A percentile compares a stretch with the other conserved stretches of the same genome.
phyloP scores from a whole-genome alignment of 2,329 filamentous ascomycete genomes.

The Colletotrichum navitas region DNA sequence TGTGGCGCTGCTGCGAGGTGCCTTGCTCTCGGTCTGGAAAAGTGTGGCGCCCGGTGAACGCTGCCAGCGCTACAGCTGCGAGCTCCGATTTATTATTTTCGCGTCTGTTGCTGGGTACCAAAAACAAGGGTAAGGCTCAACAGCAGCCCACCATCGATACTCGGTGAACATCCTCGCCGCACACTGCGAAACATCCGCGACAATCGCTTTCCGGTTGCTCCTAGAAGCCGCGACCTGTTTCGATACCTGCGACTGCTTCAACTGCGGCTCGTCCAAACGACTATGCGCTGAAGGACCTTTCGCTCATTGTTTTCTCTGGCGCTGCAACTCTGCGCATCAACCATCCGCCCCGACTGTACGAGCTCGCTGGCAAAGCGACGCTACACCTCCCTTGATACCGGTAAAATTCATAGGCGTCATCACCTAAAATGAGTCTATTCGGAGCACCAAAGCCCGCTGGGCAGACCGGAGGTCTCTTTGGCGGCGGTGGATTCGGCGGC shows the following conservation, averaged over 20 bases:
- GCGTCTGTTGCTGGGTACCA: constrained; percentile 32
- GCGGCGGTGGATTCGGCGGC: constrained; percentile 50
- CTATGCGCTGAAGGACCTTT: constrained; percentile 28
- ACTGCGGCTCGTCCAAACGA: background rate
- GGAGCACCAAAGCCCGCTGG: constrained; percentile 54
- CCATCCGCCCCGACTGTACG: background rate
- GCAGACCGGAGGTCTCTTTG: constrained; percentile 42
- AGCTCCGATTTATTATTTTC: constrained; percentile 44
- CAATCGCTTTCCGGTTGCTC: background rate
- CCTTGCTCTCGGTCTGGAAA: constrained; percentile 29
- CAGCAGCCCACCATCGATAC: constrained; percentile 26
- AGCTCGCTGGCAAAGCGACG: background rate
- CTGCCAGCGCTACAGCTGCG: constrained; percentile 23
- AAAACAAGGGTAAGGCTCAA: constrained; percentile 26
- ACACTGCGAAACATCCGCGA: background rate
- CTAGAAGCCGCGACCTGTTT: constrained; percentile 4
- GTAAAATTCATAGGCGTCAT: constrained; percentile 17
- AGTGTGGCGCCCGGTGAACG: constrained; percentile 42
- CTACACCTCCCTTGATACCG: background rate
- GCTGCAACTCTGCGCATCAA: constrained; percentile 27
- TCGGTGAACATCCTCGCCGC: constrained; percentile 1
- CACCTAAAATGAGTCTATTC: constrained; percentile 54
- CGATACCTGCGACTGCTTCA: constrained; percentile 28
- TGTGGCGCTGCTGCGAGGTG: constrained; percentile 1
- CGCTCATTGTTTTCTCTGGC: constrained; percentile 28